Evolutionary conservation across 257 asterid species (phyloP).

Genomic region (Nicotiana sylvestris): DNA sequence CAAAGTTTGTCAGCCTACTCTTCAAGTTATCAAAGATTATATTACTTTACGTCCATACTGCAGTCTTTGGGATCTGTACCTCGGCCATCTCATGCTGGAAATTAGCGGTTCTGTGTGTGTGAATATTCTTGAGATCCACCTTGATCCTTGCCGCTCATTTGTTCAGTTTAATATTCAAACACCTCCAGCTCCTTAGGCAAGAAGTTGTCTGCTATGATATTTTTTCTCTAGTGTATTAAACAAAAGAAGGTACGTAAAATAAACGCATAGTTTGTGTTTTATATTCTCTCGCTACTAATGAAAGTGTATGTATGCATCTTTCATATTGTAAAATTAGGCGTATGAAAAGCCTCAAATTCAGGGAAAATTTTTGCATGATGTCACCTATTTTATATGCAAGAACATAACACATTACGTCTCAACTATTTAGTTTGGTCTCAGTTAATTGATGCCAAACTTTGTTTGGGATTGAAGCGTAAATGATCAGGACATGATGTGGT

Average conservation of each 20-base stretch:
- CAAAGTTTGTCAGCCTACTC: background rate
- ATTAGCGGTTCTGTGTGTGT: background rate
- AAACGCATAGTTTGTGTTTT: background rate
- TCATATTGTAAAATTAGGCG: background rate
- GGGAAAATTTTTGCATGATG: background rate
- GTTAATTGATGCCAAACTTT: background rate
- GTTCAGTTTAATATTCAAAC: background rate
- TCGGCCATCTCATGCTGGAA: background rate
- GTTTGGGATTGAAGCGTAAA: background rate
- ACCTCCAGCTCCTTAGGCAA: background rate
- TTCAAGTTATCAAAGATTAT: background rate
- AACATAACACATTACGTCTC: background rate
- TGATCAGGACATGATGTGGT: too few species aligned
- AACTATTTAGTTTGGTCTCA: background rate
- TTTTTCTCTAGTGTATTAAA: background rate
- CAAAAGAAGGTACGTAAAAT: background rate
- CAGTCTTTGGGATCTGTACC: background rate
- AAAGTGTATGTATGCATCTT: background rate
- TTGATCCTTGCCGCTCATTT: background rate
- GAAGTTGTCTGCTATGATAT: background rate
- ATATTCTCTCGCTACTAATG: background rate
- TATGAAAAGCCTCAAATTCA: background rate
- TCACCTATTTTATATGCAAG: background rate
- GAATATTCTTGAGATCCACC: background rate
- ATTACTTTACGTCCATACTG: background rate